phyloP scores from a whole-genome alignment of 768 basidiomycete genomes.

The Pleurotus citrinopileatus region DNA sequence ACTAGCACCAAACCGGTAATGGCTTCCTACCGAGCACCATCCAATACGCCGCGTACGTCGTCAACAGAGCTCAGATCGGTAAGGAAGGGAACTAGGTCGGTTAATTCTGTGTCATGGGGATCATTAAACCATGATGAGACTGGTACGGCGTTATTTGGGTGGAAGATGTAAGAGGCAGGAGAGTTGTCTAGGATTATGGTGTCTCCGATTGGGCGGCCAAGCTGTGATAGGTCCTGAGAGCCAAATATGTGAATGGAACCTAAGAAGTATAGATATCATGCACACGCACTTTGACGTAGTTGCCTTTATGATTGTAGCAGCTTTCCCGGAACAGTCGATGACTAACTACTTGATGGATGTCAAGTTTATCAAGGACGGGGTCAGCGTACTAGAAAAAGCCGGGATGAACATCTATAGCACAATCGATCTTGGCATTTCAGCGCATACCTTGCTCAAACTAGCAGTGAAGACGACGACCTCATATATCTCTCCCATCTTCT shows the following conservation, averaged over 20 bases:
- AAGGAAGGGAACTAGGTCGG: constrained; percentile 93
- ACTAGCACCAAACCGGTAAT: not conserved
- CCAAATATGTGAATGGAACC: not conserved
- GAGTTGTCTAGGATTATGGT: constrained; percentile 99
- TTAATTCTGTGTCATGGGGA: constrained; percentile 96
- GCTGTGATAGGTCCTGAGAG: constrained; percentile 90
- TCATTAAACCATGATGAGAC: constrained; percentile 99
- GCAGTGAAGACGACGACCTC: constrained; percentile 99
- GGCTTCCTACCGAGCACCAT: constrained; percentile 64
- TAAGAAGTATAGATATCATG: not conserved
- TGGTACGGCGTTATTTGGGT: constrained; percentile 98
- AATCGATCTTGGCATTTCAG: too few relatives aligned
- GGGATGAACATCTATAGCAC: too few relatives aligned
- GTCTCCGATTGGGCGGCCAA: constrained; percentile 90
- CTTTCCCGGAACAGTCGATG: constrained; percentile 97
- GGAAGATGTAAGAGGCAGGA: constrained; percentile 98
- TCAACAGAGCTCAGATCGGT: constrained; percentile 80
- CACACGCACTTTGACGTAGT: constrained; percentile 89
- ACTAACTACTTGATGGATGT: constrained; percentile 86
- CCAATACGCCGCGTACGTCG: constrained; percentile 90
- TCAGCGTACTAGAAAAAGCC: constrained; percentile 79
- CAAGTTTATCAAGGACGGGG: constrained; percentile 96
- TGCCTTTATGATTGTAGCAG: constrained; percentile 98
- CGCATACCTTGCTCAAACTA: constrained; percentile 88
- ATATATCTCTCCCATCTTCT: constrained; percentile 98